phyloP scores from a whole-genome alignment of 2,329 filamentous ascomycete species.

The Dichotomopilus funicola region DNA sequence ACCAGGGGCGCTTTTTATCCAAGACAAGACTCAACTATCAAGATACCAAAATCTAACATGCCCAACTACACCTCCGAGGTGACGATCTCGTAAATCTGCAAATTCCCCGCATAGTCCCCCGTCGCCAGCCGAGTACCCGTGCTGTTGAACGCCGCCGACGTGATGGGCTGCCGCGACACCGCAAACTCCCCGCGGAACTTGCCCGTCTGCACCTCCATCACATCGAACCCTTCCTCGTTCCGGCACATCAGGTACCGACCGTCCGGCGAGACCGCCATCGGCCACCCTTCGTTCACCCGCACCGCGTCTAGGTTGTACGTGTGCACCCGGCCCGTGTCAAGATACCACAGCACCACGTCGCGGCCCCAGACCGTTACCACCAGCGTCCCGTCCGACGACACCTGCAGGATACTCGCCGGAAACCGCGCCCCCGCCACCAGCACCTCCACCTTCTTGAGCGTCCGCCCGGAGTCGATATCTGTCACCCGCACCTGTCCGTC shows the following conservation, averaged over 20 bases:
- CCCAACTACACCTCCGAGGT: constrained; percentile 1
- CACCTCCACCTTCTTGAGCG: constrained; percentile 33
- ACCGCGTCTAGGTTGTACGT: constrained; percentile 32
- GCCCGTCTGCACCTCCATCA: constrained; percentile 34
- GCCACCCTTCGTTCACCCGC: constrained; percentile 35
- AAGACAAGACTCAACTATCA: too few species aligned
- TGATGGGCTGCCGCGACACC: constrained; percentile 26
- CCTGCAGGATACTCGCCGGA: constrained; percentile 29
- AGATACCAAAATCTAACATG: too few species aligned
- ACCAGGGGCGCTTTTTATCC: too few species aligned
- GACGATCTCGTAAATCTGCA: constrained; percentile 17
- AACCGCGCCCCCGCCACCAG: constrained; percentile 28
- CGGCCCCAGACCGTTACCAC: constrained; percentile 36
- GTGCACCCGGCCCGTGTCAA: constrained; percentile 28
- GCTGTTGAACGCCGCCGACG: constrained; percentile 31
- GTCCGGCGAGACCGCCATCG: constrained; percentile 35
- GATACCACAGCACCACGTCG: constrained; percentile 34
- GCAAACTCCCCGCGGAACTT: constrained; percentile 26
- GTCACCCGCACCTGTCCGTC: constrained; percentile 36
- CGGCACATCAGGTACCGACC: constrained; percentile 33
- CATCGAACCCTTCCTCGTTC: constrained; percentile 37
- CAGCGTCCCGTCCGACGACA: constrained; percentile 29
- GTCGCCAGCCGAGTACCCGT: constrained; percentile 29
- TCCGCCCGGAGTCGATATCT: constrained; percentile 28
- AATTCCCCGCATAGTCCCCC: constrained; percentile 20